These are phyloP conservation scores for Colletotrichum lentis DNA, from an alignment of 2,329 filamentous ascomycete genomes.

Conservation along the genomic window DNA sequence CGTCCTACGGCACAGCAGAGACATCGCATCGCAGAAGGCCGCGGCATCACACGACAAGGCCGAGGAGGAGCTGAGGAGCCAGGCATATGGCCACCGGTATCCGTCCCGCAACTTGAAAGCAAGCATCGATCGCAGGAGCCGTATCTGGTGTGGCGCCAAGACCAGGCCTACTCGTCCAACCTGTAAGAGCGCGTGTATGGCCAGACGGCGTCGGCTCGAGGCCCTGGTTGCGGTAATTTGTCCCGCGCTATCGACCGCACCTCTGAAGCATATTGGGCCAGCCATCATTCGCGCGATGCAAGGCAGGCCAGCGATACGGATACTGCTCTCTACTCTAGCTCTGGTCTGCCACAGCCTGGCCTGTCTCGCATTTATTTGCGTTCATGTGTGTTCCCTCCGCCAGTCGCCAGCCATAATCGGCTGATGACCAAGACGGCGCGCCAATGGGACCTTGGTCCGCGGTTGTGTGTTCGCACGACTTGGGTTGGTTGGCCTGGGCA, in stretches of 20 bases:
- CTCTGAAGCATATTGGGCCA: constrained; percentile 22
- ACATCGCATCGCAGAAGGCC: constrained; percentile 1
- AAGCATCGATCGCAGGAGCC: constrained; percentile 27
- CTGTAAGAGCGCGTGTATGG: constrained; percentile 28
- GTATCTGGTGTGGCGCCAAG: constrained; percentile 33
- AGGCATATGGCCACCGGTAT: constrained; percentile 22
- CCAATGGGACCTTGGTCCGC: constrained; percentile 19
- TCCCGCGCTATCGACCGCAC: constrained; percentile 35
- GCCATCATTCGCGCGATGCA: constrained; percentile 13
- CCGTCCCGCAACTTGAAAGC: constrained; percentile 12
- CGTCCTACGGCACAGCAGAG: constrained; percentile 20
- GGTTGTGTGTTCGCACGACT: constrained; percentile 28
- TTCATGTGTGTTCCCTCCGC: not conserved
- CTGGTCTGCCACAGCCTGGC: constrained; percentile 7
- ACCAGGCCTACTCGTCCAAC: constrained; percentile 9
- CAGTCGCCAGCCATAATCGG: not conserved
- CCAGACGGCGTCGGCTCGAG: constrained; percentile 32
- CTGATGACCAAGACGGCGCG: constrained; percentile 9
- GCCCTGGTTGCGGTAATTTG: constrained; percentile 37
- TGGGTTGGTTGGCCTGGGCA: constrained; percentile 23
- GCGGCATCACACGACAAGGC: constrained; percentile 6
- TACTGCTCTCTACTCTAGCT: constrained; percentile 7
- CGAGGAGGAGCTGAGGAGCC: constrained; percentile 16
- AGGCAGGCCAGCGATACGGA: constrained; percentile 15
- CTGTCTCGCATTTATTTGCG: constrained; percentile 12